phyloP scores from a whole-genome alignment of 352 stramenopile genomes.

The Phytophthora syringae region DNA sequence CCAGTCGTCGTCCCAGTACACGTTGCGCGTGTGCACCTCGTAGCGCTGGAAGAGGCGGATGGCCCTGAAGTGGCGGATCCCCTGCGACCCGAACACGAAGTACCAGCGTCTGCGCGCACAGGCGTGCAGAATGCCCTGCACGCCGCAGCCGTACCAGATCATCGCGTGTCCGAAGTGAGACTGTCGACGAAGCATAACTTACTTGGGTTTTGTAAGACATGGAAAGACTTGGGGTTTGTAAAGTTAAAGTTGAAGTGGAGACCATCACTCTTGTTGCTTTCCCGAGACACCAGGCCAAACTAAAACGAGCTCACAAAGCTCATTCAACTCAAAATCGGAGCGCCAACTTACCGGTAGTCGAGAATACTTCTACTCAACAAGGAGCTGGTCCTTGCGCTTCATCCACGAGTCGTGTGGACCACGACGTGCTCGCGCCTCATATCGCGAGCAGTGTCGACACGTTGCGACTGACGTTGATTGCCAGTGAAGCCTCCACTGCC shows the following conservation, averaged over 20 bases:
- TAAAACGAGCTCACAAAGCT: too few species aligned
- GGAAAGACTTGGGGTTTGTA: conserved; percentile 6
- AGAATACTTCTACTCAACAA: background rate
- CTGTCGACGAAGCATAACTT: background rate
- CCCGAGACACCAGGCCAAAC: too few species aligned
- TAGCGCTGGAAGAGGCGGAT: conserved; percentile 61
- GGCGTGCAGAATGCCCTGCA: conserved; percentile 62
- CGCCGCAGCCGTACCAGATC: conserved; percentile 73
- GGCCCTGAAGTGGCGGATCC: conserved; percentile 64
- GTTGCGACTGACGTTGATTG: too few species aligned
- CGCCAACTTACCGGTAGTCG: background rate
- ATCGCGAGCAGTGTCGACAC: conserved; percentile 60
- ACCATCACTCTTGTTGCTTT: conserved; percentile 40
- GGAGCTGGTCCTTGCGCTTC: background rate
- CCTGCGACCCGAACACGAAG: conserved; percentile 78
- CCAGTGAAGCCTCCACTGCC: too few species aligned
- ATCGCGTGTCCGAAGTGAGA: conserved; percentile 43
- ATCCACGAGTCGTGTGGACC: too few species aligned
- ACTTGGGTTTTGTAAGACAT: background rate
- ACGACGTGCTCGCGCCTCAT: too few species aligned
- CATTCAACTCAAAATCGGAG: background rate
- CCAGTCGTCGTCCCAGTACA: conserved; percentile 80
- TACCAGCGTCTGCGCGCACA: conserved; percentile 66
- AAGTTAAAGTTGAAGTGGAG: conserved; percentile 33
- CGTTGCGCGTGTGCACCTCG: conserved; percentile 72